A percentile compares a stretch with the other conserved stretches of the same genome.
phyloP scores from a whole-genome alignment of 2,329 filamentous ascomycete genomes.

The Aspergillus pseudoviridinutans region DNA sequence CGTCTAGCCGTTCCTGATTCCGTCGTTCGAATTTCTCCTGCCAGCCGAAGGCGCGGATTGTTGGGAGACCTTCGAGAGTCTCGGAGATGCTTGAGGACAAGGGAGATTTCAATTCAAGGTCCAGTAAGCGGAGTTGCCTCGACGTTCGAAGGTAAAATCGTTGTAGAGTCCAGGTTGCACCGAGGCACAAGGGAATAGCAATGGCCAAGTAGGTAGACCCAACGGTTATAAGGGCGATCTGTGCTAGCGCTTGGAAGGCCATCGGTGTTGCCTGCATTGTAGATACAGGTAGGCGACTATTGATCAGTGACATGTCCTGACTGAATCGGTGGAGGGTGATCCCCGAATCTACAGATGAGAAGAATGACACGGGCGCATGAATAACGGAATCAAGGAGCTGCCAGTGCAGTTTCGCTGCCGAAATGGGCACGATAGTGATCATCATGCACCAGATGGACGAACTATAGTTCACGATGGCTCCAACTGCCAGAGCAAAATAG shows the following conservation, averaged over 20 bases:
- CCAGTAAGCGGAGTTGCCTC: conserved; percentile 48
- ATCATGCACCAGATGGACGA: conserved; percentile 1
- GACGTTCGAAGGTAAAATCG: conserved; percentile 44
- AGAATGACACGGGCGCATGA: conserved; percentile 12
- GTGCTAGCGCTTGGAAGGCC: neutral
- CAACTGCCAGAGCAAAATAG: neutral
- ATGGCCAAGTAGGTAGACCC: conserved; percentile 35
- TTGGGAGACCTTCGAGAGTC: conserved; percentile 45
- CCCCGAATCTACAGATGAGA: conserved; percentile 10
- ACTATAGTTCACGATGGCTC: neutral
- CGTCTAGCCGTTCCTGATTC: conserved; percentile 35
- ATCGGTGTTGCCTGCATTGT: neutral
- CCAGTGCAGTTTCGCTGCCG: conserved; percentile 4
- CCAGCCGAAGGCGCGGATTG: conserved; percentile 51
- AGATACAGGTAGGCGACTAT: conserved; percentile 16
- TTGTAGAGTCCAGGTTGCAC: conserved; percentile 40
- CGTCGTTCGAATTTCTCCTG: conserved; percentile 33
- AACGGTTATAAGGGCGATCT: conserved; percentile 21
- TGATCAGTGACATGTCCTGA: conserved; percentile 26
- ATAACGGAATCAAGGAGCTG: conserved; percentile 4
- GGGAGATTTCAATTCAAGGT: conserved; percentile 50
- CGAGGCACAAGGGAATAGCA: conserved; percentile 37
- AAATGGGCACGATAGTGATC: conserved; percentile 1
- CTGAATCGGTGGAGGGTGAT: conserved; percentile 20
- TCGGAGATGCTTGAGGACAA: conserved; percentile 51